Conservation (phyloP, 805 yeast species). For the Geotrichum ghanense region DNA sequence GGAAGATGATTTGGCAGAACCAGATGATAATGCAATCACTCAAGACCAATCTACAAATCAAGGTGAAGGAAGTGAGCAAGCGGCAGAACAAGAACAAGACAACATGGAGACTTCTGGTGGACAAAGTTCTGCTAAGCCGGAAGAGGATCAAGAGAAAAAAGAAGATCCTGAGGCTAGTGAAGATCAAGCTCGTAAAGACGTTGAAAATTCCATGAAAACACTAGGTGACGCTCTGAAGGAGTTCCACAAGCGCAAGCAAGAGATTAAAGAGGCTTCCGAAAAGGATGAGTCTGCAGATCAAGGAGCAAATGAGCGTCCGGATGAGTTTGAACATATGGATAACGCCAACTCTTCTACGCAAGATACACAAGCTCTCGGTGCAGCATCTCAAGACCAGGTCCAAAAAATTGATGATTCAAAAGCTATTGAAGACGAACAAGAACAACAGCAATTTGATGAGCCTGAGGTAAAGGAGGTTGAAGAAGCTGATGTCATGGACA, state of each 20-base stretch:
- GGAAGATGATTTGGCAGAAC: constrained; percentile 39
- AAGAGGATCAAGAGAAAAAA: constrained; percentile 55
- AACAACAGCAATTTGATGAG: constrained; percentile 15
- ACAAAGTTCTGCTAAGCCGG: constrained; percentile 81
- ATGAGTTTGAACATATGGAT: constrained; percentile 46
- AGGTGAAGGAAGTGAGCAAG: constrained; percentile 48
- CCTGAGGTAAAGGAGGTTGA: constrained; percentile 15
- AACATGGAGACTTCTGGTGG: constrained; percentile 78
- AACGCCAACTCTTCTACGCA: constrained; percentile 49
- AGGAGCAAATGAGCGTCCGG: constrained; percentile 44
- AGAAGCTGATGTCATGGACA: constrained; percentile 4
- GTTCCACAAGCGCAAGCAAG: constrained; percentile 82
- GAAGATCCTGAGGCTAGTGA: constrained; percentile 40
- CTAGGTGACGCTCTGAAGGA: constrained; percentile 88
- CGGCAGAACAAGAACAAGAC: constrained; percentile 69
- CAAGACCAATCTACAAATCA: constrained; percentile 32
- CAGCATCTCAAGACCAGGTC: constrained; percentile 69
- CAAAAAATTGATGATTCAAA: constrained; percentile 39
- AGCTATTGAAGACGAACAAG: constrained; percentile 29
- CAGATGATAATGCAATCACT: constrained; percentile 18
- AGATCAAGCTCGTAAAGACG: constrained; percentile 33
- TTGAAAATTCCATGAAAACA: constrained; percentile 58
- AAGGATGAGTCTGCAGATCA: constrained; percentile 31
- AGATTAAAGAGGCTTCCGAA: constrained; percentile 62
- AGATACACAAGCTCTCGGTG: constrained; percentile 88